Evolutionary conservation across 208 protist species (phyloP).

Genomic region (Crithidia mellificae): DNA sequence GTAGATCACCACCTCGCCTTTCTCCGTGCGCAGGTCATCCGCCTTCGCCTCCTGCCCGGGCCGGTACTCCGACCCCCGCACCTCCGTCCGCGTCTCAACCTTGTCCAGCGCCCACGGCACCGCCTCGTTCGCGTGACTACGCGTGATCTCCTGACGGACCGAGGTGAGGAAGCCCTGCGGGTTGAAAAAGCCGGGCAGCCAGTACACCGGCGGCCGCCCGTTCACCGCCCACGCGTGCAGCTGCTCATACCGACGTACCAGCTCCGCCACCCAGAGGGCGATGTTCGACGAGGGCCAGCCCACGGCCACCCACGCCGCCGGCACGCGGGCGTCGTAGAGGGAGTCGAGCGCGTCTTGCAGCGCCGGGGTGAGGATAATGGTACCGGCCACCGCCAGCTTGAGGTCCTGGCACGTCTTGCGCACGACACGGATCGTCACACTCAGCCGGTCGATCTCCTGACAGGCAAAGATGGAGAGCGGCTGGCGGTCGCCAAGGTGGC

Average conservation of each 20-base stretch:
- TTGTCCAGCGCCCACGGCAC: constrained; percentile 97
- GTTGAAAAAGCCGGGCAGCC: constrained; percentile 99
- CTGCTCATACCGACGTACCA: constrained; percentile 95
- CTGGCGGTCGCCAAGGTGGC: constrained; percentile 80
- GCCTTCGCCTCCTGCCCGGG: constrained; percentile 91
- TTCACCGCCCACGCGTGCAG: constrained; percentile 91
- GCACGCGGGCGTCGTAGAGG: constrained; percentile 96
- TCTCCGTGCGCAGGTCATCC: constrained; percentile 88
- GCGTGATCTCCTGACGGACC: constrained; percentile 97
- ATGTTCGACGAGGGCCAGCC: constrained; percentile 96
- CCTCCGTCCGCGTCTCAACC: constrained; percentile 94
- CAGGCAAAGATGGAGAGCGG: constrained; percentile 96
- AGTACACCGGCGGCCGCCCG: constrained; percentile 94
- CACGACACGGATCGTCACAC: constrained; percentile 77
- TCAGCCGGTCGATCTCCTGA: constrained; percentile 96
- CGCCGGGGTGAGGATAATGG: constrained; percentile 96
- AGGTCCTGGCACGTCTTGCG: constrained; percentile 92
- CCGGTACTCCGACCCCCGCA: constrained; percentile 92
- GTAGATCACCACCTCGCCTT: constrained; percentile 97
- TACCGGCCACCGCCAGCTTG: constrained; percentile 96
- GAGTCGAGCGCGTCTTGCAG: constrained; percentile 95
- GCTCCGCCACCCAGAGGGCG: constrained; percentile 96
- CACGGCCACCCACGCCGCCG: constrained; percentile 93
- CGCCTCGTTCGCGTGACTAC: constrained; percentile 88
- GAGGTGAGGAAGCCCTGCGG: constrained; percentile 98